A percentile compares a stretch with the other conserved stretches of the same genome.
phyloP scores from a whole-genome alignment of 208 protist species.

The Wallacemonas sp. region DNA sequence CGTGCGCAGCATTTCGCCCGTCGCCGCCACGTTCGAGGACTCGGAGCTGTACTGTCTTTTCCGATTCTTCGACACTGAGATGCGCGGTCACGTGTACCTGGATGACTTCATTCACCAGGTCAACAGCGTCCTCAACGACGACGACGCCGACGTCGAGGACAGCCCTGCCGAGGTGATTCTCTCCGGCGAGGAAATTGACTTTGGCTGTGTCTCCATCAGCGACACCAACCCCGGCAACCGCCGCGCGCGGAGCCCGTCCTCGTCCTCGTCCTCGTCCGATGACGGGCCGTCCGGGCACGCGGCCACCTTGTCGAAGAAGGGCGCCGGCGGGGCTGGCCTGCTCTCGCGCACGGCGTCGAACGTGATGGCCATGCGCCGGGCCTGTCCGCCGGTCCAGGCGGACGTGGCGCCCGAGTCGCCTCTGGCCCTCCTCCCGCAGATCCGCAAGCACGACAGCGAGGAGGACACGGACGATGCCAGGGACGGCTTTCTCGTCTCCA shows the following conservation, averaged over 20 bases:
- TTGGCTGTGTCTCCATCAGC: slow-evolving; percentile 17
- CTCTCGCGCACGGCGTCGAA: slow-evolving; percentile 7
- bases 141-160: slow-evolving; percentile 23
- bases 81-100: slow-evolving; percentile 64
- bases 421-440: neutral
- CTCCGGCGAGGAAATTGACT: slow-evolving; percentile 47
- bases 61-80: slow-evolving; percentile 62
- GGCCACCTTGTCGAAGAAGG: neutral
- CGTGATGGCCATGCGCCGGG: slow-evolving; percentile 1
- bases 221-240: neutral
- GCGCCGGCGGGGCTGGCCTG: neutral
- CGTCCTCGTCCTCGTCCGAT: neutral
- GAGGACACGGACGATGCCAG: neutral
- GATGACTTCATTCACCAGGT: slow-evolving; percentile 61
- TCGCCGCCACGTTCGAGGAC: slow-evolving; percentile 66
- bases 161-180: slow-evolving; percentile 42
- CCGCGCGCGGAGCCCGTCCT: neutral
- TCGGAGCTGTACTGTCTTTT: slow-evolving; percentile 78
- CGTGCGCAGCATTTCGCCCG: slow-evolving; percentile 54
- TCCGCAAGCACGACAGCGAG: neutral
- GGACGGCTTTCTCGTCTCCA: neutral
- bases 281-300: neutral
- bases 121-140: slow-evolving; percentile 32
- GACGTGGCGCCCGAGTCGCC: neutral
- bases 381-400: neutral